Evolutionary conservation across 306 rosid genomes (phyloP), one percentile per base, ranked within the genome.

Genomic region (Clitoria ternatea): DNA sequence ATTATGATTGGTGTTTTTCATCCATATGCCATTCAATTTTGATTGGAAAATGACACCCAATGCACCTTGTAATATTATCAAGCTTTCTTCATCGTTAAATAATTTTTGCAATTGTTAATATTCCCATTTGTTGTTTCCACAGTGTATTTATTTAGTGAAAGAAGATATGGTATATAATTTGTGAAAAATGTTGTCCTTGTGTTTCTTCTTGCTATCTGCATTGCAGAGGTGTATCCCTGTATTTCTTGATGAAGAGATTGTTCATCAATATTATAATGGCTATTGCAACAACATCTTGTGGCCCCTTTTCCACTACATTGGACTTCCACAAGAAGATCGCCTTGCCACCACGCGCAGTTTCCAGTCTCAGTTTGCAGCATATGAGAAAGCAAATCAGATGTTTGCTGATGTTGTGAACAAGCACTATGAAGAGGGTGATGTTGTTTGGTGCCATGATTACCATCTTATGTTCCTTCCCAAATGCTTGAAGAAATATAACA

Each of bases 381-480:
- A 91, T 77, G 85, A 91, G 88, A 84, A 82, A 75, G 97, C 97
- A 60, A 91, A 91, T 68, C 85, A 89, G 71, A 91, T 89, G 97
- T 91, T 91, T 81, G 97, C 97, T 33, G 90, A 85, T 68, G 97
- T 91, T 13, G 97, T 91, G 2, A 89, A 85, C 73, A 6, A 45
- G 77, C 89, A 91, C 79, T 91, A 91, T 68, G 81, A 79, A 77
- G 96, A 91, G 77, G 96, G 96, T 80, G 97, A 91, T 73, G 93
- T 91, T 23, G 97, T 91, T 76, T 91, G 97, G 97, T 87, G 93
- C 85, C 97, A 91, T 70, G 97, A 91, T 74, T 91, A 91, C 82
- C 97, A 91, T 82, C 97, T 91, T 11, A 91, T 91, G 97, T 91
- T 78, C 74, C 97, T 91, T 76, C 97, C 97, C 3, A 77, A 89